Percentiles rank a stretch among this genome's conserved stretches.
Conservation (phyloP, 495 filamentous ascomycete genomes). For the Talaromyces wortmannii region DNA sequence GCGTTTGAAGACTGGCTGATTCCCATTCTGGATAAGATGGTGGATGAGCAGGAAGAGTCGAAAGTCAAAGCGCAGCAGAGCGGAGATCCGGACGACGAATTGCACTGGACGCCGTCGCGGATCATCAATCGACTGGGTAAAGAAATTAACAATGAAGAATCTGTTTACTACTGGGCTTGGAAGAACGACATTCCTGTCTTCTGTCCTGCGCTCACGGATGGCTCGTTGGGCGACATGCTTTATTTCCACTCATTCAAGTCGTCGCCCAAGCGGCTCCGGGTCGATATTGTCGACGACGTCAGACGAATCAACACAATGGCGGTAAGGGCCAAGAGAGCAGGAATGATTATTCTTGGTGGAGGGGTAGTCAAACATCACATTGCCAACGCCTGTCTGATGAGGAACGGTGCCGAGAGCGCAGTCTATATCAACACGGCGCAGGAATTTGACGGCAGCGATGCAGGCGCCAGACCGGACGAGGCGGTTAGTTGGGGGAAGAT, state of each 20-base stretch:
- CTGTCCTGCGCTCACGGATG: conserved; percentile 92
- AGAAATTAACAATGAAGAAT: conserved; percentile 85
- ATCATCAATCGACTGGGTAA: conserved; percentile 79
- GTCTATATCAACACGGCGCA: conserved; percentile 96
- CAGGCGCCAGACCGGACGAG: conserved; percentile 91
- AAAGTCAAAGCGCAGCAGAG: conserved; percentile 34
- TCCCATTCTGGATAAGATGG: conserved; percentile 84
- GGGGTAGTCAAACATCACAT: conserved; percentile 97
- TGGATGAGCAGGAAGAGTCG: conserved; percentile 82
- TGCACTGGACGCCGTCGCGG: conserved; percentile 86
- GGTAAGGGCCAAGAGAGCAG: conserved; percentile 72
- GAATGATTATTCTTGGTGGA: conserved; percentile 92
- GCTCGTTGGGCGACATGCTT: conserved; percentile 91
- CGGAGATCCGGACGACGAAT: conserved; percentile 54
- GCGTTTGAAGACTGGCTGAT: conserved; percentile 96
- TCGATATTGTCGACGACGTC: conserved; percentile 89
- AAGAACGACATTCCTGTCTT: conserved; percentile 94
- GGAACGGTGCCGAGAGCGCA: conserved; percentile 91
- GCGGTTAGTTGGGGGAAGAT: conserved; percentile 99
- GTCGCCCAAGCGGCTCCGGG: conserved; percentile 65
- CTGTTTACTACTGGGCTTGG: conserved; percentile 90
- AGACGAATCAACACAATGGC: conserved; percentile 84
- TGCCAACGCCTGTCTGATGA: conserved; percentile 92
- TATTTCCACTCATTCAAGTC: conserved; percentile 93
- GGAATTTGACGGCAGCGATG: conserved; percentile 96